These are phyloP conservation scores for Cucumis variabilis DNA, from an alignment of 331 rosid species.

Conservation along the genomic window DNA sequence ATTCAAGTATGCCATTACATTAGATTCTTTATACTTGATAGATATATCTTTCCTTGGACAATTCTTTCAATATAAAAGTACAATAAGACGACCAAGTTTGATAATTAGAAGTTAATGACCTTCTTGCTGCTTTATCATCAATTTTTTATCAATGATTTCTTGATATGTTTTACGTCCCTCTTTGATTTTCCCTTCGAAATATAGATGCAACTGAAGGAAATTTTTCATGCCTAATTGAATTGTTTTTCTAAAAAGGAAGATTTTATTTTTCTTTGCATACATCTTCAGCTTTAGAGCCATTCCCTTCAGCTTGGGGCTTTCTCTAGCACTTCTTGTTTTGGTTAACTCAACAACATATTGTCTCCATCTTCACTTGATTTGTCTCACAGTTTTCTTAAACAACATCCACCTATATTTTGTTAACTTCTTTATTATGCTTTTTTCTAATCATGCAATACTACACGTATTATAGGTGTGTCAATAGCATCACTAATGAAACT, in stretches of 20 bases:
- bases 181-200: not conserved
- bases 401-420: not conserved
- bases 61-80: too few relatives aligned
- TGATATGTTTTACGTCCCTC: not conserved
- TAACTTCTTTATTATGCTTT: not conserved
- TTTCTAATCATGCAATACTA: conserved; percentile 8
- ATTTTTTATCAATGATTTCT: not conserved
- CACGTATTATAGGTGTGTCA: conserved; percentile 71
- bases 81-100: not conserved
- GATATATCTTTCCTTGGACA: too few relatives aligned
- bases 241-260: not conserved
- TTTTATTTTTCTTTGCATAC: not conserved
- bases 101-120: not conserved
- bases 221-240: not conserved
- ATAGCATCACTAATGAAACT: conserved; percentile 96
- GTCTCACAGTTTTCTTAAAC: not conserved
- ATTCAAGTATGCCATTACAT: not conserved
- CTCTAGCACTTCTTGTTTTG: conserved; percentile 88
- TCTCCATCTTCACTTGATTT: not conserved
- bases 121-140: not conserved
- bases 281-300: conserved; percentile 87
- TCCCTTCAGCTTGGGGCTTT: conserved; percentile 87
- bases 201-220: not conserved
- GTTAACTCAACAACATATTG: conserved; percentile 50
- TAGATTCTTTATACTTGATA: not conserved